Base-by-base conservation (phyloP, 1,284 basidiomycete species). In the Lentinus polychrous region DNA sequence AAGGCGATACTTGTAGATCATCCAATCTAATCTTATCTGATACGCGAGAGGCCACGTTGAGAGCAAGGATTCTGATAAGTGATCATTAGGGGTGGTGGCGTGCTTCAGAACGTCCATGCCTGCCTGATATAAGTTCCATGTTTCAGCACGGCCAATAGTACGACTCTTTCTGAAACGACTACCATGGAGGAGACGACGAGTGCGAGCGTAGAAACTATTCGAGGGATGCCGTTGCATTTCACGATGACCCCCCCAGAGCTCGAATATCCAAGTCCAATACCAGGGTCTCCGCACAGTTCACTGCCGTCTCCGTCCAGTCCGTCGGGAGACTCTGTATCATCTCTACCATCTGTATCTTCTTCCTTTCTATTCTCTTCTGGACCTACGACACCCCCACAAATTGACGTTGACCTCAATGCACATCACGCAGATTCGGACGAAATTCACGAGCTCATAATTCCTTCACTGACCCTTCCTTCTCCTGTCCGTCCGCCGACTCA, bases 331-430 rank as follows among this genome's bases (percentile, higher is more conserved):
- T 85, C 82, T 2, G 68, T 82, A 40, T 85, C 83, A 1, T 86
- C 83, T 5, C 68, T 85, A 11, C 83, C 83, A 0, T 86, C 83
- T 1, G 76, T 84, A 8, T 76, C 78, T n/a, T 86, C 83, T 1
- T 83, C 81, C 0, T 84, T 83, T 69, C 83, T 86, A 67, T 85
- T 85, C 68, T 84, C 81, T 41, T 84, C 82, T 8, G 79, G 74
- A 0, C 76, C 82, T 8, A 76, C 75, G 1, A 80, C 78, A 52
- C 82, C 83, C 7, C 71, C 69, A 4, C 68, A 68, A 39, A 65
- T 67, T 0, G 70, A 71, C 39, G 60, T 65, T 14, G 49, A 52
- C 23, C 42, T 49, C 32, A 8, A 52, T 14, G 51, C 46, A 27
- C 45, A 54, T 6, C 58, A 57, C 18, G 43, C 53, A 24, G 72